Base-by-base conservation (phyloP, 345 rosid species). In the Hibiscus trionum region DNA sequence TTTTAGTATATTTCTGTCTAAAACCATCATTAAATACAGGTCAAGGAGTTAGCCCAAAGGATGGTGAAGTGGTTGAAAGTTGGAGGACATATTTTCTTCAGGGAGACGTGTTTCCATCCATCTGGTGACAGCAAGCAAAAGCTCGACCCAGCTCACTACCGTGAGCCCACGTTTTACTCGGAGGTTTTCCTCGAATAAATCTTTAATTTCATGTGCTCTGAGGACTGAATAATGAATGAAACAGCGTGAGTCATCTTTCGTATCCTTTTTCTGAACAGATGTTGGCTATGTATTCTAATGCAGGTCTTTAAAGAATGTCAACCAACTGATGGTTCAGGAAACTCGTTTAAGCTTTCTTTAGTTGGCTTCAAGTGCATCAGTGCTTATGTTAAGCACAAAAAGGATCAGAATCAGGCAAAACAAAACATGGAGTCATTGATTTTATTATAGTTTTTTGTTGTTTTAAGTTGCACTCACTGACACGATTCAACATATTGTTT, bases 51-150 rank as follows among this genome's bases (percentile, higher is more conserved):
- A 76, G 94, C 89, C 21, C 82, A 85, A 79, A 88, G 82, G 85
- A 89, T 92, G 94, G 72, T 88, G 61, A 83, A 81, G 72, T 95
- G 97, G 99, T 77, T 93, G n/a, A 95, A 87, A 84, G 87, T 83
- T 56, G 98, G 97, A 1, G 98, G 99, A 10, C 82, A 75, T 77
- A 88, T 95, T 72, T 95, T 95, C 88, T 92, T 95, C 77, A 82
- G 98, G 74, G 99, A 95, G 84, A 89, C 98, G 66, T 95, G 99
- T 78, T 90, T 95, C 77, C 94, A 92, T 81, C 98, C 84, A 81
- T 95, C 99, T 67, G 98, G 97, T 74, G 99, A 92, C 80, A 79
- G 82, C 73, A 90, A 88, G 80, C 79, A 96, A 39, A 95, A 90
- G 80, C 61, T 71, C 72, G 91, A 90, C 78, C 99, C 98, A 60